Evolutionary conservation across 306 rosid genomes (phyloP), one percentile per base, ranked within the genome.

Genomic region (Vigna hirtella): DNA sequence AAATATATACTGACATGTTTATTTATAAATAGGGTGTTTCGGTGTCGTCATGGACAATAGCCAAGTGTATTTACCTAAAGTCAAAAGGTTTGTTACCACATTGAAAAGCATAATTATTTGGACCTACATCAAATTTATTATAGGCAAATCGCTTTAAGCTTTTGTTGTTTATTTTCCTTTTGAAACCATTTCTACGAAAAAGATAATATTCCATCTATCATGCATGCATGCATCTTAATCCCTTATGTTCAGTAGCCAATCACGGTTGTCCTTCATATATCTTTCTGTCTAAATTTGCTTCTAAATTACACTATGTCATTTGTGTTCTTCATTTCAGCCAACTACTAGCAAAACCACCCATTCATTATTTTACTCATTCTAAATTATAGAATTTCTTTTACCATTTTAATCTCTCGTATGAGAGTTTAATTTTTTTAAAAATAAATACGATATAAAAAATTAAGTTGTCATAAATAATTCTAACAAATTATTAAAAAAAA

Each of bases 101-200:
- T 83, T 80, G 67, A 64, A 87, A 84, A 75, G 87, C 83, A 82
- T 84, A 64, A 86, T 82, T 78, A 70, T 63, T 70, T 69, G 57
- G 77, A 48, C 85, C 82, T 50, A 81, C 81, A 58, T 42, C 76
- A 50, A 67, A 28, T 81, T 81, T 49, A 30, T 85, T 67, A 42
- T 42, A 72, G 72, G 74, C 48, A 74, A 78, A 34, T 59, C 59
- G 34, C 87, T 83, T 77, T 65, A 65, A 9, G 76, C 74, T 73
- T 88, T 80, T 72, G 74, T 77, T 70, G n/a, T 56, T 24, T 18
- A 26, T 61, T 32, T 17, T 49, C 32, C 8, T 28, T 76, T 66
- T 42, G 6, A 26, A 51, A 58, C 40, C 16, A 45, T 57, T 61
- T 52, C 17, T 28, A n/a, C 3, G 1, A 2, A n/a, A 32, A n/a